phyloP scores from a whole-genome alignment of 768 basidiomycete genomes.

The Russula emetica region DNA sequence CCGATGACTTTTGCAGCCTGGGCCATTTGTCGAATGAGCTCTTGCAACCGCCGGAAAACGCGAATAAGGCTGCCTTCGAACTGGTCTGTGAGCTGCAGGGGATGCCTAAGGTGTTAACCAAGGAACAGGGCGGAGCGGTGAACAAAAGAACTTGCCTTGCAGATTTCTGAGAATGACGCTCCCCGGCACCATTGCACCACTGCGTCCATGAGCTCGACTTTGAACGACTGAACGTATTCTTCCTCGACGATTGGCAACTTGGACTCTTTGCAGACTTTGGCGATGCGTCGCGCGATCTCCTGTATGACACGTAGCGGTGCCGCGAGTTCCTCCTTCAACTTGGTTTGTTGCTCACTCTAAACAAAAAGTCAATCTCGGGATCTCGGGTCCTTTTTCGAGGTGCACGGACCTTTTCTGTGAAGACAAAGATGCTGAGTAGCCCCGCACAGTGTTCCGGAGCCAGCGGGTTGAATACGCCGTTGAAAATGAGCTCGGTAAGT shows the following conservation, averaged over 20 bases:
- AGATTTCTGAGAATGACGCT: constrained; percentile 91
- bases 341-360: constrained; percentile 80
- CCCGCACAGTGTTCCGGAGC: constrained; percentile 90
- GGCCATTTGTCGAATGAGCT: constrained; percentile 94
- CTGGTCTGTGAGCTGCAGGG: constrained; percentile 77
- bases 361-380: background rate
- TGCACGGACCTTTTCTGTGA: constrained; percentile 78
- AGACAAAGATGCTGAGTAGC: constrained; percentile 96
- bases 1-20: constrained; percentile 96
- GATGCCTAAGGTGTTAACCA: background rate
- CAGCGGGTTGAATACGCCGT: constrained; percentile 89
- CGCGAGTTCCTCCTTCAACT: constrained; percentile 89
- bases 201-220: constrained; percentile 97
- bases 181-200: constrained; percentile 99
- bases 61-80: constrained; percentile 97
- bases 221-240: constrained; percentile 94
- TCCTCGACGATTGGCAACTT: constrained; percentile 87
- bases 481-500: constrained; percentile 95
- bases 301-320: constrained; percentile 92
- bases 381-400: background rate
- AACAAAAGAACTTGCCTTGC: constrained; percentile 59
- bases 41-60: constrained; percentile 90
- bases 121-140: background rate
- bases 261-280: constrained; percentile 93
- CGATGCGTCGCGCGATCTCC: constrained; percentile 90